Base-by-base conservation (phyloP, 108 stramenopile genomes). In the Skeletonema tropicum region DNA sequence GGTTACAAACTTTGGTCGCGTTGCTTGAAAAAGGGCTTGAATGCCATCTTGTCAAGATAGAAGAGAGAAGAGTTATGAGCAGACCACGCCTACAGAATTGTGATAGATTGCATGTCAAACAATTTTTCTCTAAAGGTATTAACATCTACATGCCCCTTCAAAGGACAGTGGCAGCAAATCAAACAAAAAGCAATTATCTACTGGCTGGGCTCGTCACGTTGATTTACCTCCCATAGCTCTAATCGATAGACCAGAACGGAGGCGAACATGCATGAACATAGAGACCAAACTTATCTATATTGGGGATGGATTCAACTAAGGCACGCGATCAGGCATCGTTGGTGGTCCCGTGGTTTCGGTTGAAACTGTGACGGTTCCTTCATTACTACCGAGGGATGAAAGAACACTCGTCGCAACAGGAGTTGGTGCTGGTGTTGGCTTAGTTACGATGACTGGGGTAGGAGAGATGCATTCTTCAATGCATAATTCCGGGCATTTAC, bases 1-100 rank as follows among this genome's bases (percentile, higher is more conserved):
- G 83, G 83, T 4, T 71, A 79, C 21, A 67, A 74, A 41, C 11
- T 74, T 26, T 80, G 79, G 79, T 66, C 79, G 19, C 66, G 60
- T 23, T 80, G 79, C 63, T 48, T 80, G 36, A 69, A 74, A 31
- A 66, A 60, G 41, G 79, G 79, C 2, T 67, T 80, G 57, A 68
- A 62, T 35, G 71, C 45, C 33, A 38, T 80, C 26, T 57, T 80
- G 75, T 7, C 19, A 19, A 49, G 48, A 49, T 49, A 49, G 48
- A 49, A 19, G 6, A 49, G 17, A 49, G 1, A 6, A 6, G 5
- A 19, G 3, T 0, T 5, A 49, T n/a, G 12, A 29, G 1, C 26
- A 2, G 26, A 29, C 26, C 17, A 17, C 17, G 3, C n/a, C 17
- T 12, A 11, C 38, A 10, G 1, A 39, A 10, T 12, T 12, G 10